Percentiles rank a stretch among this genome's conserved stretches.
Evolutionary conservation across 2,329 filamentous ascomycete genomes (phyloP).

Genomic region (Epichloe sylvatica): DNA sequence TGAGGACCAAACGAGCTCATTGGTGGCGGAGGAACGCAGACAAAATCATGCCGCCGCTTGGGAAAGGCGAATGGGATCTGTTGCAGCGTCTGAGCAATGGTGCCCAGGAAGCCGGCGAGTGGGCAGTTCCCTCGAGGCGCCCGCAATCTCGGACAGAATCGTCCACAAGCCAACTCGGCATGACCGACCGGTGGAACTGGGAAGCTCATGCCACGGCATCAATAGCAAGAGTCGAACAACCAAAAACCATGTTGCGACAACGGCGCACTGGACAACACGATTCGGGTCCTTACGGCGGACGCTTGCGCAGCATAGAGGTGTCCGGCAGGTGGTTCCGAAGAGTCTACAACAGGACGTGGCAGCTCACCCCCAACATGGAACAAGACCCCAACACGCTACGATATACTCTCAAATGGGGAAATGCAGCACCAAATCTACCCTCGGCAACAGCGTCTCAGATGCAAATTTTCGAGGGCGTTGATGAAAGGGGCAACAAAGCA

Average conservation of each 20-base stretch:
- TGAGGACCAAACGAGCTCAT: constrained; percentile 28
- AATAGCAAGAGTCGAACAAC: constrained; percentile 24
- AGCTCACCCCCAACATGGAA: constrained; percentile 28
- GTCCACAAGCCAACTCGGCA: not conserved
- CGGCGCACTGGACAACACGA: constrained; percentile 23
- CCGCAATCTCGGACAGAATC: constrained; percentile 8
- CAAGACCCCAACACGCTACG: constrained; percentile 17
- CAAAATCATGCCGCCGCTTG: constrained; percentile 41
- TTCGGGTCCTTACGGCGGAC: constrained; percentile 23
- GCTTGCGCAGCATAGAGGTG: constrained; percentile 18
- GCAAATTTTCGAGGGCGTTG: constrained; percentile 35
- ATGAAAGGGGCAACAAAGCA: constrained; percentile 15
- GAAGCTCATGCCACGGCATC: constrained; percentile 25
- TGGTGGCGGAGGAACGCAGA: constrained; percentile 34
- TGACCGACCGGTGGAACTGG: constrained; percentile 26
- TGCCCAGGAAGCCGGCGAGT: constrained; percentile 20
- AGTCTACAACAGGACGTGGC: constrained; percentile 33
- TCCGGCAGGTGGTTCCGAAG: constrained; percentile 31
- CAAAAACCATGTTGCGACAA: constrained; percentile 17
- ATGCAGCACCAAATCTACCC: constrained; percentile 13
- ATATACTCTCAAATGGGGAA: constrained; percentile 34
- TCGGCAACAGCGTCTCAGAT: constrained; percentile 20
- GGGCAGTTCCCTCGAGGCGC: constrained; percentile 23
- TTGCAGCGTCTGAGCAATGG: constrained; percentile 34
- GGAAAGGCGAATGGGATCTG: constrained; percentile 39